Percentiles rank a stretch among this genome's conserved stretches.
phyloP scores from a whole-genome alignment of 192 early-diverging fungal genomes.

The Umbelopsis vinacea region DNA sequence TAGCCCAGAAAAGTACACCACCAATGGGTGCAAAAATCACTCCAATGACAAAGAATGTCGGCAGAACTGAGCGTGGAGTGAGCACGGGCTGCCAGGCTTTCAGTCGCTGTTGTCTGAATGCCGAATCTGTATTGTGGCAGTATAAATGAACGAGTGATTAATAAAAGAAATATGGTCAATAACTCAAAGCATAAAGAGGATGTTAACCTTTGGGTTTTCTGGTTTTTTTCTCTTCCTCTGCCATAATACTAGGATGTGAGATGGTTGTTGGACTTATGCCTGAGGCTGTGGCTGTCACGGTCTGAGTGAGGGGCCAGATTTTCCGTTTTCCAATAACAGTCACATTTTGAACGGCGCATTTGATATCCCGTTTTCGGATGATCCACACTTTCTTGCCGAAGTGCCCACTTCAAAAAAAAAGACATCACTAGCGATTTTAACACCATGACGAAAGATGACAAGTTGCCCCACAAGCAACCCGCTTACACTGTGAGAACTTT shows the following conservation, averaged over 20 bases:
- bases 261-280: background rate
- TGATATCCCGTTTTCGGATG: too few species aligned
- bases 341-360: too few species aligned
- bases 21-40: constrained; percentile 93
- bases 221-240: constrained; percentile 31
- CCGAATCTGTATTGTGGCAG: constrained; percentile 63
- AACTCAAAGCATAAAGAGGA: background rate
- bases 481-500: constrained; percentile 11
- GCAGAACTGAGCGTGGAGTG: constrained; percentile 94
- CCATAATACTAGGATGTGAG: background rate
- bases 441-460: background rate
- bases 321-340: too few species aligned
- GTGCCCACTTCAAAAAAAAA: too few species aligned
- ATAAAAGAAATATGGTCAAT: background rate
- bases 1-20: constrained; percentile 82
- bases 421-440: background rate
- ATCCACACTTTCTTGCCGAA: too few species aligned
- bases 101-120: constrained; percentile 96
- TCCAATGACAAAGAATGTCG: constrained; percentile 93
- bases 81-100: constrained; percentile 98
- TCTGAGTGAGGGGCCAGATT: too few species aligned
- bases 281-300: background rate
- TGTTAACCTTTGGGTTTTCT: constrained; percentile 23
- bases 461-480: constrained; percentile 7
- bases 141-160: background rate